Evolutionary conservation across 2,329 filamentous ascomycete species (phyloP).

Genomic region (Penicillium sp.): DNA sequence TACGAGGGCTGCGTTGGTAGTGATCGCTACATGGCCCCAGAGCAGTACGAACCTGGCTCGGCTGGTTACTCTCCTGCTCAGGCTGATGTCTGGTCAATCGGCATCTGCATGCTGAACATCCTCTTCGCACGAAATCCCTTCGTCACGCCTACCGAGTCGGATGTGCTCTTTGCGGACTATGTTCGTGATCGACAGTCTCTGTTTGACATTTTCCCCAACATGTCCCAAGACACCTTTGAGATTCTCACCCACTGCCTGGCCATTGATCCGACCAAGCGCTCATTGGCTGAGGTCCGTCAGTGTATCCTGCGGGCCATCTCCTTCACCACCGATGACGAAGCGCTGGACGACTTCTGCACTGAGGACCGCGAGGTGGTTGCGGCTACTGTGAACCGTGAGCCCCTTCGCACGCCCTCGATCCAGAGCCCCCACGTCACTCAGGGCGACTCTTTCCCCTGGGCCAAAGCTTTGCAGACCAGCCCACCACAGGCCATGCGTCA

Average conservation of each 20-base stretch:
- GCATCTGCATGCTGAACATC: slow-evolving; percentile 92
- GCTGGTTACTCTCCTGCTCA: slow-evolving; percentile 86
- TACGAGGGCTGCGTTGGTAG: slow-evolving; percentile 91
- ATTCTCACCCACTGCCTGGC: slow-evolving; percentile 87
- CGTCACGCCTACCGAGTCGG: slow-evolving; percentile 79
- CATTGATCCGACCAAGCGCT: slow-evolving; percentile 83
- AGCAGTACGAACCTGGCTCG: slow-evolving; percentile 87
- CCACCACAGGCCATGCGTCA: slow-evolving; percentile 68
- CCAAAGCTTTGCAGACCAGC: slow-evolving; percentile 76
- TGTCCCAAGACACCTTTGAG: slow-evolving; percentile 97
- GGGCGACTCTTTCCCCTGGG: slow-evolving; percentile 84
- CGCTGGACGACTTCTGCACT: slow-evolving; percentile 86
- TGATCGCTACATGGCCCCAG: slow-evolving; percentile 97
- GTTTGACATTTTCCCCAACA: slow-evolving; percentile 96
- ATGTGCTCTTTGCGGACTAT: slow-evolving; percentile 89
- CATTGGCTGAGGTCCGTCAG: slow-evolving; percentile 68
- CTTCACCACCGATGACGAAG: slow-evolving; percentile 91
- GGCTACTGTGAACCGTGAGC: slow-evolving; percentile 82
- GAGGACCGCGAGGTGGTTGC: slow-evolving; percentile 70
- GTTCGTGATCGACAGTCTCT: slow-evolving; percentile 88
- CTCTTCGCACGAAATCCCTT: slow-evolving; percentile 97
- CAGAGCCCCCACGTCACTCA: slow-evolving; percentile 76
- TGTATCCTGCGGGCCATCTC: slow-evolving; percentile 73
- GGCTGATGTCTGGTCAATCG: slow-evolving; percentile 95
- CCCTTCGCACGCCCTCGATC: slow-evolving; percentile 89